Base-by-base conservation (phyloP, 2,329 filamentous ascomycete species). In the Calonectria crousiana region DNA sequence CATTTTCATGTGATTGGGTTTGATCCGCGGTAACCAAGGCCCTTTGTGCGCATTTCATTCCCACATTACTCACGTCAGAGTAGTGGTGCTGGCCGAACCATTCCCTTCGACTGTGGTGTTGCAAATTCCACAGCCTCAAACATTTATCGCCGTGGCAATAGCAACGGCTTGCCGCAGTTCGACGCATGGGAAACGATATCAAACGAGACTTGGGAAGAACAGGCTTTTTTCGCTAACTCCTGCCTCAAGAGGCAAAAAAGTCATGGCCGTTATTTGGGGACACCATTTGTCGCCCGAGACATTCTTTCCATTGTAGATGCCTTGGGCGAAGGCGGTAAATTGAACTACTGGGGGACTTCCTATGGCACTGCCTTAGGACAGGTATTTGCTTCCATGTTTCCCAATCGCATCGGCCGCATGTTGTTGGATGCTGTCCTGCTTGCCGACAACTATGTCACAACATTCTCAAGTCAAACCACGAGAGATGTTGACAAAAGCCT, bases 371-470 rank as follows among this genome's bases (percentile, higher is more conserved):
- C 41, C 18, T 49, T 65, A 11, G 60, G 60, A 23, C 60, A 65
- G 30, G 30, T 49, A 23, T 65, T 65, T 65, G 60, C 60, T 20
- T 32, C 60, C 41, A 65, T 65, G 38, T 65, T 65, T 13, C 60
- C 60, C 8, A 26, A 34, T 18, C 41, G 60, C 13, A 49, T 65
- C 10, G 60, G 60, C 2, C 60, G 60, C 38, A 65, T 65, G 41
- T 16, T 65, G 13, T 41, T 65, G 16, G 60, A 65, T 23, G 11
- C 20, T 5, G 16, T 26, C 34, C 26, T 47, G 1, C 28, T 65
- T n/a, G 30, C 28, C 26, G 26, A 47, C n/a, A 47, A 47, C 16
- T 34, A 49, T 34, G 38, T 44, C 9, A 44, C 41, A 8, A 65
- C 60, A 1, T n/a, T 49, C 13, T 44, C 60, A 5, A 49, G 26